Conservation (phyloP, 148 eudicot genomes). For the Drosera capensis region DNA sequence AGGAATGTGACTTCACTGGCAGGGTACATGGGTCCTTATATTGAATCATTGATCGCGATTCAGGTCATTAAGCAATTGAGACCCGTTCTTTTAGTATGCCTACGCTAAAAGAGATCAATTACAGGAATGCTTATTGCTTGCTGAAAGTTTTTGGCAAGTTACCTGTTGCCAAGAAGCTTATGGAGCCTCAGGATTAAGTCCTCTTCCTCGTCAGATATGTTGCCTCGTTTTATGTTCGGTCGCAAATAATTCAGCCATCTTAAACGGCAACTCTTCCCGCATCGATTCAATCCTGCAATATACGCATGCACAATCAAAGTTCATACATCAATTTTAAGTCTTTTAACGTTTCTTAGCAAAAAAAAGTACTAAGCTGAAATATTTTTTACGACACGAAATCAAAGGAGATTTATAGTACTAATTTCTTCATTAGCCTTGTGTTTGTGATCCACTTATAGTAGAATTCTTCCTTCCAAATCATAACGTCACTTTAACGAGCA, state of each 20-base stretch:
- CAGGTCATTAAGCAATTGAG: no score
- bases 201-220: slow-evolving; percentile 51
- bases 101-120: background rate
- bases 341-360: background rate
- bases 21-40: no score
- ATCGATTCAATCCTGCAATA: slow-evolving; percentile 39
- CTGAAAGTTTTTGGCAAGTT: background rate
- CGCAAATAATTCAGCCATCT: slow-evolving; percentile 75
- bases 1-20: no score
- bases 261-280: slow-evolving; percentile 66
- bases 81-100: background rate
- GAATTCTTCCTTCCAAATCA: no score
- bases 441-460: no score
- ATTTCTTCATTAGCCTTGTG: no score
- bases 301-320: background rate
- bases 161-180: slow-evolving; percentile 75
- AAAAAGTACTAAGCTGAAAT: background rate
- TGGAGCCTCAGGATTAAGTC: slow-evolving; percentile 67
- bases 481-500: no score
- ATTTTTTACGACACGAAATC: background rate
- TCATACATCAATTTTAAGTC: background rate
- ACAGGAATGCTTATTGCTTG: background rate
- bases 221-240: slow-evolving; percentile 64
- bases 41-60: no score
- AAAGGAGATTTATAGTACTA: no score